Evolutionary conservation across 441 rosid genomes (phyloP).

Genomic region (Croton setiger): DNA sequence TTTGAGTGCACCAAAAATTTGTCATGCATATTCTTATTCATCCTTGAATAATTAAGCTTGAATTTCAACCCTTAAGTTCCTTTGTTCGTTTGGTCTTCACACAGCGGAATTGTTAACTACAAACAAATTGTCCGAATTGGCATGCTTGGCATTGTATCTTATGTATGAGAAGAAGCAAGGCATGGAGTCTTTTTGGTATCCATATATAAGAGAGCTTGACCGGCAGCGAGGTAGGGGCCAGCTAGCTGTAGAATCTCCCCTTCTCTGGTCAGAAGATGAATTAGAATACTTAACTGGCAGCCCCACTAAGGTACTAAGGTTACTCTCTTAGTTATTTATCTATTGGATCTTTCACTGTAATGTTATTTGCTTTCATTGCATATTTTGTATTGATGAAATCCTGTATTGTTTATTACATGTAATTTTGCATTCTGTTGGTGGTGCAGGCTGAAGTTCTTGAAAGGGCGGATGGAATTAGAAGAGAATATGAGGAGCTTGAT

Average conservation of each 20-base stretch:
- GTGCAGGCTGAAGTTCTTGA: conserved; percentile 76
- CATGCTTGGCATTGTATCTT: conserved; percentile 88
- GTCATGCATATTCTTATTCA: neutral
- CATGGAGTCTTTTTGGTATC: conserved; percentile 88
- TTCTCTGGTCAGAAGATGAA: conserved; percentile 85
- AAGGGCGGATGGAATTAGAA: conserved; percentile 80
- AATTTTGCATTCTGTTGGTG: conserved; percentile 27
- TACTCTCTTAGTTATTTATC: conserved; percentile 2
- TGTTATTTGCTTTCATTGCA: neutral
- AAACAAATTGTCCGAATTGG: conserved; percentile 87
- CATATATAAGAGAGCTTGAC: conserved; percentile 93
- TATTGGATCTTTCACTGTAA: conserved; percentile 1
- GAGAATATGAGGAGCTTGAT: conserved; percentile 85
- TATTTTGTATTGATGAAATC: neutral
- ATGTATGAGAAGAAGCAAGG: conserved; percentile 99
- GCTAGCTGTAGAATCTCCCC: conserved; percentile 90
- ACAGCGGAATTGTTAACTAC: conserved; percentile 88
- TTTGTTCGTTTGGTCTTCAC: conserved; percentile 20
- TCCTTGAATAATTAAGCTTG: conserved; percentile 2
- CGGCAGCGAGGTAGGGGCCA: conserved; percentile 97
- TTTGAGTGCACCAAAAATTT: too few species aligned
- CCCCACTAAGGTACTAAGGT: conserved; percentile 67
- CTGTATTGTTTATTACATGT: conserved; percentile 18
- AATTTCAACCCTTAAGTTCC: conserved; percentile 8
- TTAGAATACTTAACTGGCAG: conserved; percentile 86